phyloP scores from a whole-genome alignment of 2,329 filamentous ascomycete species.

The Colletotrichum lini region DNA sequence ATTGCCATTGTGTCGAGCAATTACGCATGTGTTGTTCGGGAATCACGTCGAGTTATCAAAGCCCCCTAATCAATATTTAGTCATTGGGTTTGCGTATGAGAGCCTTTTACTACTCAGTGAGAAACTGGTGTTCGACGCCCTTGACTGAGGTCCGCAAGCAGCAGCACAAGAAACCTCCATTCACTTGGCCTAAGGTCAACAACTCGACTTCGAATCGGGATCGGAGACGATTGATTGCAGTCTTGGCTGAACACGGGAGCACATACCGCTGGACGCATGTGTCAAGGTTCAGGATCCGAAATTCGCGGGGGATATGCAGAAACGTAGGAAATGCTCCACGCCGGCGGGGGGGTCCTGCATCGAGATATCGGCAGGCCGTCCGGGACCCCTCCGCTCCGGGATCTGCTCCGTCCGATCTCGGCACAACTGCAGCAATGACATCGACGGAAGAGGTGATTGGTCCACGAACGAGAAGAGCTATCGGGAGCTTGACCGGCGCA shows the following conservation, averaged over 20 bases:
- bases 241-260: neutral
- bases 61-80: neutral
- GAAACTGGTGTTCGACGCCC: neutral
- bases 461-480: neutral
- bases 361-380: slow-evolving; percentile 28
- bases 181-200: neutral
- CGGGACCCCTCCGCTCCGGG: slow-evolving; percentile 19
- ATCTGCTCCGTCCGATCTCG: slow-evolving; percentile 35
- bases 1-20: neutral
- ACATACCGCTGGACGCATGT: slow-evolving; percentile 9
- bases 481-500: slow-evolving; percentile 31
- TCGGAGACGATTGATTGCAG: neutral
- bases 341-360: slow-evolving; percentile 3
- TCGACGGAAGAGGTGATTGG: slow-evolving; percentile 20
- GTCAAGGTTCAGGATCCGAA: slow-evolving; percentile 3
- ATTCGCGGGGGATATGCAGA: slow-evolving; percentile 14
- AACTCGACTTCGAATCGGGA: too few relatives aligned
- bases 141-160: neutral
- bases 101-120: neutral
- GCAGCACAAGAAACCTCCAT: neutral
- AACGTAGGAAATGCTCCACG: neutral
- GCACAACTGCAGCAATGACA: slow-evolving; percentile 25
- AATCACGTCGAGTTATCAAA: neutral
- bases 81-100: neutral
- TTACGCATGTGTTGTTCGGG: neutral